Evolutionary conservation across 768 basidiomycete genomes (phyloP), one percentile per base, ranked within the genome.

Genomic region (Rhizopogon rudus): DNA sequence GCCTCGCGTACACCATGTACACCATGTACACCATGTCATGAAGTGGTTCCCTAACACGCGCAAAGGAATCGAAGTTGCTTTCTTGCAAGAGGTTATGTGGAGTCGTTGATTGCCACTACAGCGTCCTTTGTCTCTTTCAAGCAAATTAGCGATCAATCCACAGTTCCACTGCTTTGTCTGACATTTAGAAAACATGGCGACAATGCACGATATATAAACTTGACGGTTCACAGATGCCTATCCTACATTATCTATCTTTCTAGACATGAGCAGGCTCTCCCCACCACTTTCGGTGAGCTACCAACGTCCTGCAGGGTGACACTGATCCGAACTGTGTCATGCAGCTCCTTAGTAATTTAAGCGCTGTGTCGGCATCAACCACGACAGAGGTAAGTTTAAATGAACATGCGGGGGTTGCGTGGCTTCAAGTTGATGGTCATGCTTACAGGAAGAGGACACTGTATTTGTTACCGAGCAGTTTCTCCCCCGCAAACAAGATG

Each of bases 211-310:
- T 71, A 68, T 69, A 64, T 67, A 70, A 37, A 37, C 14, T 13
- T 31, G 29, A 33, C 39, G 51, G n/a, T 13, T 17, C 35, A 28
- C 6, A 31, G 43, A 2, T 33, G n/a, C 6, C 6, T 5, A 33
- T 17, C 6, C 17, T 9, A 35, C 7, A 37, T 4, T 16, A 22
- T 22, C 20, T 40, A 42, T 41, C 12, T 44, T 31, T 14, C 31
- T 14, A 10, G 33, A 31, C 22, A 70, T 68, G 70, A 63, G 68
- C 67, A 66, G 64, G 65, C 56, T 68, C 60, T 70, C 70, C 1
- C 63, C 65, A 58, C 65, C 60, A 6, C 53, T 63, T 55, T 70
- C 63, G 50, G 68, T 71, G 42, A 65, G 68, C 42, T 31, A 6
- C 14, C 28, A 4, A 20, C 39, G 3, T 16, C 9, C 40, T 43